Evolutionary conservation across 495 filamentous ascomycete species (phyloP).

Genomic region (Talaromyces borbonicus): DNA sequence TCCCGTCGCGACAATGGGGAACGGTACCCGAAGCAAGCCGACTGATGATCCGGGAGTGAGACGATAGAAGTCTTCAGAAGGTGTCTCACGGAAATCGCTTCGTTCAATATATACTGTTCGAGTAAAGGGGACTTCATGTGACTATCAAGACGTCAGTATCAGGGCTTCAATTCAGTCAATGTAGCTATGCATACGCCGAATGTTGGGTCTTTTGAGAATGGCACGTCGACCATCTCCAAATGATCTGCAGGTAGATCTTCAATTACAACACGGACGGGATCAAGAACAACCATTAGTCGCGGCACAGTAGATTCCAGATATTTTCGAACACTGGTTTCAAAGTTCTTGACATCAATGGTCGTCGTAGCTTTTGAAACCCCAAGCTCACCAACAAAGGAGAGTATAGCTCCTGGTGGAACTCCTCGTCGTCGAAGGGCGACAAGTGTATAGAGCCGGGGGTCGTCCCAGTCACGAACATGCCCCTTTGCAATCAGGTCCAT

Average conservation of each 20-base stretch:
- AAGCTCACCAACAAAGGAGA: constrained; percentile 77
- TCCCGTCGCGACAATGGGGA: constrained; percentile 68
- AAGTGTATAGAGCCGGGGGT: constrained; percentile 79
- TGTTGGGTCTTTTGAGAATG: constrained; percentile 48
- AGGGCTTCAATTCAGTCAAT: neutral
- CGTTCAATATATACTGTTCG: constrained; percentile 85
- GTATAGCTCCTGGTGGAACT: constrained; percentile 76
- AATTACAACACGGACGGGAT: constrained; percentile 61
- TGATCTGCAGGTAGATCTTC: constrained; percentile 59
- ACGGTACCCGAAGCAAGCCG: constrained; percentile 73
- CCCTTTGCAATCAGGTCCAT: constrained; percentile 61
- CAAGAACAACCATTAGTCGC: constrained; percentile 69
- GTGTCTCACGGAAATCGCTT: constrained; percentile 78
- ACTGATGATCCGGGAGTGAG: constrained; percentile 84
- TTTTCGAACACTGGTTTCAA: constrained; percentile 68
- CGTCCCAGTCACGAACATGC: constrained; percentile 76
- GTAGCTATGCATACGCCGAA: constrained; percentile 1
- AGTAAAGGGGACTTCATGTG: constrained; percentile 61
- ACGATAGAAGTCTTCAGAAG: constrained; percentile 82
- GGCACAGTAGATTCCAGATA: constrained; percentile 81
- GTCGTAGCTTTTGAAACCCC: constrained; percentile 70
- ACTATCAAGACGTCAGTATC: constrained; percentile 7
- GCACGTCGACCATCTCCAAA: constrained; percentile 38
- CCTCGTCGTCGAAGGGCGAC: constrained; percentile 74
- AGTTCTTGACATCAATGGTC: constrained; percentile 61